Evolutionary conservation across 2,329 filamentous ascomycete genomes (phyloP).

Genomic region (Ascochyta viciae-villosae): DNA sequence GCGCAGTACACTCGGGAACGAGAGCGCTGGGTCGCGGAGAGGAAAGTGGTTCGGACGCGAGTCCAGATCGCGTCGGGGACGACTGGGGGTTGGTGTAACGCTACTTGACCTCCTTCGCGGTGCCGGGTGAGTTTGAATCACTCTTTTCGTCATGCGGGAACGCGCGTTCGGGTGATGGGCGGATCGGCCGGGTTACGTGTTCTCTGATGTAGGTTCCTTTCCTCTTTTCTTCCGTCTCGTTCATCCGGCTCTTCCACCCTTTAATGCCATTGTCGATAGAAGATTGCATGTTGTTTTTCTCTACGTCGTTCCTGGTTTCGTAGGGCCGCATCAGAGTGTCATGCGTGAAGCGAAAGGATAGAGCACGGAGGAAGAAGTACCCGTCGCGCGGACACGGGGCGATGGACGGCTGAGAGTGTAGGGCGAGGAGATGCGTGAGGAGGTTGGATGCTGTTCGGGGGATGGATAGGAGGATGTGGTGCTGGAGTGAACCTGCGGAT

Average conservation of each 20-base stretch:
- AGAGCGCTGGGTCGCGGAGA: conserved; percentile 30
- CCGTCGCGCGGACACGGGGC: conserved; percentile 23
- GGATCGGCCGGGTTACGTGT: conserved; percentile 27
- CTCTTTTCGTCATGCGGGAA: conserved; percentile 5
- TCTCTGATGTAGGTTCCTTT: conserved; percentile 28
- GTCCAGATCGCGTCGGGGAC: conserved; percentile 20
- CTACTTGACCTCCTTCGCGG: neutral
- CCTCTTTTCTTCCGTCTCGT: conserved; percentile 1
- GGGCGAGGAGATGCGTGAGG: conserved; percentile 30
- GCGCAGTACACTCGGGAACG: conserved; percentile 26
- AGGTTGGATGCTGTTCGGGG: conserved; percentile 36
- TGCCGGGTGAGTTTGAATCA: neutral
- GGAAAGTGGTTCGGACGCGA: conserved; percentile 21
- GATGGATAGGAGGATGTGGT: conserved; percentile 30
- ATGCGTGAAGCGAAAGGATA: conserved; percentile 16
- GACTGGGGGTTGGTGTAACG: conserved; percentile 20
- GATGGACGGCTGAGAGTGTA: conserved; percentile 24
- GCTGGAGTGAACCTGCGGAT: neutral
- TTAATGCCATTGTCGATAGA: conserved; percentile 15
- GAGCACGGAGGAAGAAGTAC: conserved; percentile 28
- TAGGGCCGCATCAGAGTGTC: neutral
- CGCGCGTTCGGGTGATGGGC: conserved; percentile 14
- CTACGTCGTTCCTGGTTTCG: conserved; percentile 13
- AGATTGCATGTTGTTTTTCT: conserved; percentile 9
- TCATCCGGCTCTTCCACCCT: conserved; percentile 6